Percentiles rank a stretch among this genome's conserved stretches.
These are phyloP conservation scores for Sclerospora graminicola DNA, from an alignment of 352 stramenopile genomes.

Conservation along the genomic window DNA sequence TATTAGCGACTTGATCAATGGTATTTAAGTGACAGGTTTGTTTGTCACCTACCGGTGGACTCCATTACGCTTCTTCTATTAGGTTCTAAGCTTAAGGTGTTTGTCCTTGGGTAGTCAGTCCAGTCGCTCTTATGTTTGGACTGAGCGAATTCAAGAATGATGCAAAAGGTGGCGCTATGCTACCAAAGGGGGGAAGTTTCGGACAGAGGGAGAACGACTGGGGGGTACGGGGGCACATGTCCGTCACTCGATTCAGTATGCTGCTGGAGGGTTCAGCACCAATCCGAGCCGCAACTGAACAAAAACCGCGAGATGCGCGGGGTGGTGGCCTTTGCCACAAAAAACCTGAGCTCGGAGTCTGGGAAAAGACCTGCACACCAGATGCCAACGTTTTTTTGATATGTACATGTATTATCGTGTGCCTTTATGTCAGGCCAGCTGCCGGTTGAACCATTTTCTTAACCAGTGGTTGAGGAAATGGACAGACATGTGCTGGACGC, in stretches of 20 bases:
- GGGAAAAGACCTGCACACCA: too few species aligned
- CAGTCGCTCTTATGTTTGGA: too few species aligned
- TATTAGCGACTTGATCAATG: constrained; percentile 3
- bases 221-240: constrained; percentile 6
- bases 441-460: constrained; percentile 5
- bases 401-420: too few species aligned
- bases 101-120: too few species aligned
- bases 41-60: constrained; percentile 17
- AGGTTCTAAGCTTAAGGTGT: too few species aligned
- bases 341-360: background rate
- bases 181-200: background rate
- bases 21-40: background rate
- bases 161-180: too few species aligned
- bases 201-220: constrained; percentile 14
- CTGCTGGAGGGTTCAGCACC: constrained; percentile 24
- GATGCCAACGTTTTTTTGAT: too few species aligned
- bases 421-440: constrained; percentile 11
- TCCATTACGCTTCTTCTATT: constrained; percentile 14
- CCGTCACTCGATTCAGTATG: constrained; percentile 21
- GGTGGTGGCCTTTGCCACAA: background rate
- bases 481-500: constrained; percentile 18
- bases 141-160: too few species aligned
- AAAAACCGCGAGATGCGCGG: constrained; percentile 17
- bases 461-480: constrained; percentile 17
- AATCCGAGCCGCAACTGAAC: constrained; percentile 22